Evolutionary conservation across 306 rosid species (phyloP), one percentile per base, ranked within the genome.

Genomic region (Prunus mongolica): DNA sequence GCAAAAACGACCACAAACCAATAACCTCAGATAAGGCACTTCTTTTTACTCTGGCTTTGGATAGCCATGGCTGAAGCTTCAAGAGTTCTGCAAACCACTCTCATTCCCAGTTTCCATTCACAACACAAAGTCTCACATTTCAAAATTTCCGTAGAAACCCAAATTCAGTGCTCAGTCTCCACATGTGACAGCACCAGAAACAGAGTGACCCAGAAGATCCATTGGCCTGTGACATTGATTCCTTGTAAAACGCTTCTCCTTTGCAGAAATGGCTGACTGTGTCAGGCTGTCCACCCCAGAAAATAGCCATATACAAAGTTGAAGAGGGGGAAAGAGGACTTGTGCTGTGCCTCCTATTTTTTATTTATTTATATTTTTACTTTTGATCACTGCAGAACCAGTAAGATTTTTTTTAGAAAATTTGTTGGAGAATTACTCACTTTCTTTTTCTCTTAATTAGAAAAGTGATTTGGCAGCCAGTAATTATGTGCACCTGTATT

Each of bases 151-250:
- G 88, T 18, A 84, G 77, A 68, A 68, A 60, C 69, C 79, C 79
- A n/a, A 22, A 22, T 87, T 73, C 86, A 77, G 0, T 92, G 96
- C 67, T 85, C 89, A 10, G 58, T 89, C 71, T 85, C 96, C 8
- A 82, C 93, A 10, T 69, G 79, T 12, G 84, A 83, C 46, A 61
- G 79, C 65, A 12, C 83, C 52, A 73, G 70, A 67, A 34, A 72
- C 5, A 32, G 78, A 8, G 79, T 13, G 46, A 20, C 74, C 71
- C 85, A 67, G 67, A 73, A 79, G 18, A 76, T 89, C 47, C 92
- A 3, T 95, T 97, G 98, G 98, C 97, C 0, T 95, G 98, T 58
- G 98, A 95, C 5, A 84, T 76, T 65, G 97, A 95, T 61, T 92
- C 98, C 3, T 12, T 87, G 50, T 97, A 89, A 57, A 95, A 84